A percentile compares a stretch with the other conserved stretches of the same genome.
These are phyloP conservation scores for Madurella mycetomatis DNA, from an alignment of 2,329 filamentous ascomycete species.

Conservation along the genomic window DNA sequence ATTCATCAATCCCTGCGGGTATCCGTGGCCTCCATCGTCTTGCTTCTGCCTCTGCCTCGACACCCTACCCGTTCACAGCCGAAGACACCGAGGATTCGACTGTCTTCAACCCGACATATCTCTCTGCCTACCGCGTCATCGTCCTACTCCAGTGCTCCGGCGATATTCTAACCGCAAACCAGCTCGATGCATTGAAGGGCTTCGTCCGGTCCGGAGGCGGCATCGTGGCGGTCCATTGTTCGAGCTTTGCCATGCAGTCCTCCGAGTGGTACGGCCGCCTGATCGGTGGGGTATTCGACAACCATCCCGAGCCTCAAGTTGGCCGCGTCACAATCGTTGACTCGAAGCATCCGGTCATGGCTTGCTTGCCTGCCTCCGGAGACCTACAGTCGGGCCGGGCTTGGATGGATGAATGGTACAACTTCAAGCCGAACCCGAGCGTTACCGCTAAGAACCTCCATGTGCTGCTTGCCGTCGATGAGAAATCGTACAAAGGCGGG, in stretches of 20 bases:
- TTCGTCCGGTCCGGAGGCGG: slow-evolving; percentile 35
- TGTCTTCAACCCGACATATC: slow-evolving; percentile 28
- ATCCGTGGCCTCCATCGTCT: slow-evolving; percentile 32
- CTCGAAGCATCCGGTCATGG: slow-evolving; percentile 30
- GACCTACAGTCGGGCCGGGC: slow-evolving; percentile 18
- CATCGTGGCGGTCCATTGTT: slow-evolving; percentile 40
- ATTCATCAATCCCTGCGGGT: slow-evolving; percentile 37
- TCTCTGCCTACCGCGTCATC: slow-evolving; percentile 34
- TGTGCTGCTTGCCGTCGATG: slow-evolving; percentile 36
- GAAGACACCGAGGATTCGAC: slow-evolving; percentile 36
- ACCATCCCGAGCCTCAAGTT: slow-evolving; percentile 35
- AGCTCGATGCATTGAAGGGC: slow-evolving; percentile 32
- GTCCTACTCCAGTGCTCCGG: slow-evolving; percentile 39
- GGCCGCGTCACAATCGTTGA: slow-evolving; percentile 31
- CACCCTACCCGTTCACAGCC: slow-evolving; percentile 28
- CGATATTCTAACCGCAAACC: slow-evolving; percentile 32
- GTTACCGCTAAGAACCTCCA: slow-evolving; percentile 22
- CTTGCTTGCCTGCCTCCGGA: neutral
- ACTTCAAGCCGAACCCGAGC: slow-evolving; percentile 34
- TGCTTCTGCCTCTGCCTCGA: slow-evolving; percentile 20
- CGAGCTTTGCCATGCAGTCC: slow-evolving; percentile 32
- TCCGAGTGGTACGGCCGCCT: slow-evolving; percentile 36
- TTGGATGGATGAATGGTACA: slow-evolving; percentile 43
- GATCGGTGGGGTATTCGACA: slow-evolving; percentile 36
- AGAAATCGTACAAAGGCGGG: slow-evolving; percentile 34